A percentile compares a stretch with the other conserved stretches of the same genome.
These are phyloP conservation scores for Mallotus japonicus DNA, from an alignment of 441 rosid species.

Conservation along the genomic window DNA sequence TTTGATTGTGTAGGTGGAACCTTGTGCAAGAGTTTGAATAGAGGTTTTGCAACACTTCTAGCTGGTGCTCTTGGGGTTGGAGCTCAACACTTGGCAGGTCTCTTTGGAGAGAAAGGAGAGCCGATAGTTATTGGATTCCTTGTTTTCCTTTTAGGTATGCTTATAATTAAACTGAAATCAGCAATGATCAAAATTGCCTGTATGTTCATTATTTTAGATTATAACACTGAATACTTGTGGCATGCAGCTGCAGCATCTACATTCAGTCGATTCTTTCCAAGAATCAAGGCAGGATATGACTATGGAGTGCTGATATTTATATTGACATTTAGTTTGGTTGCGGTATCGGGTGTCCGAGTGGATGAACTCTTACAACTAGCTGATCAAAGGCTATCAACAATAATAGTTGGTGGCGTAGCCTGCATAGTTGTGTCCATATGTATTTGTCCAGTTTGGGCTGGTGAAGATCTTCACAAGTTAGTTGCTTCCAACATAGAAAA, in stretches of 20 bases:
- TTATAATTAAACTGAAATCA: not conserved
- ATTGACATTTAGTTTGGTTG: constrained; percentile 71
- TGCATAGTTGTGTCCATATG: constrained; percentile 63
- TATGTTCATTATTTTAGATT: too few relatives aligned
- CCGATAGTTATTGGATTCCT: constrained; percentile 70
- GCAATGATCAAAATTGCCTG: too few relatives aligned
- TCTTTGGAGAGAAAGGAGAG: constrained; percentile 62
- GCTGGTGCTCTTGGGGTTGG: constrained; percentile 80
- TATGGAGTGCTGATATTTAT: constrained; percentile 79
- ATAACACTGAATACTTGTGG: not conserved
- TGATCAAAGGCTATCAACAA: constrained; percentile 59
- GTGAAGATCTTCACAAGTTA: constrained; percentile 73
- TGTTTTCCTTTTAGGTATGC: constrained; percentile 65
- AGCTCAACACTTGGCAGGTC: constrained; percentile 60
- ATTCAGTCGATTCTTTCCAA: constrained; percentile 67
- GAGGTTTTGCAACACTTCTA: constrained; percentile 73
- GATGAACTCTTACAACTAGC: constrained; percentile 53
- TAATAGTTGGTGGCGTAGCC: constrained; percentile 61
- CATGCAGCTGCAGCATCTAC: constrained; percentile 63
- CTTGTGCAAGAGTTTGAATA: constrained; percentile 57
- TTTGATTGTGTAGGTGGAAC: constrained; percentile 59
- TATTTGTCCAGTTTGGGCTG: constrained; percentile 87
- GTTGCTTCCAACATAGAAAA: constrained; percentile 56
- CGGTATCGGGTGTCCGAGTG: constrained; percentile 65
- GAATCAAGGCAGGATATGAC: constrained; percentile 76